Base-by-base conservation (phyloP, 495 filamentous ascomycete genomes). In the Elasticomyces elasticus region DNA sequence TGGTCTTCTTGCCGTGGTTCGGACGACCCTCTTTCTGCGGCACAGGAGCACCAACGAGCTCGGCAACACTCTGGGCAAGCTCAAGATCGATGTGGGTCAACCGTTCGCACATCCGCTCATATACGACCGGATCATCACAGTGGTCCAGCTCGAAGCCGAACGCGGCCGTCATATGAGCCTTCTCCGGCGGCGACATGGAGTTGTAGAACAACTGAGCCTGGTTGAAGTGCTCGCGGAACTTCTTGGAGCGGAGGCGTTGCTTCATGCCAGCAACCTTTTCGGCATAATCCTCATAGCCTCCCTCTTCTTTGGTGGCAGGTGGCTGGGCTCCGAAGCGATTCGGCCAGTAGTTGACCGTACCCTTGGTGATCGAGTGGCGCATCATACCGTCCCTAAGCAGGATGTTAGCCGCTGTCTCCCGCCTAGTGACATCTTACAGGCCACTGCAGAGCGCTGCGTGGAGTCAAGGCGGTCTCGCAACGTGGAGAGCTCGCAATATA, bases 341-440 rank as follows among this genome's bases (percentile, higher is more conserved):
- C 19, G 89, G 88, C 84, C 84, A 94, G 72, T 95, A 94, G 71
- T 91, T 94, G 58, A 89, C 81, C 0, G 73, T 81, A 52, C 88
- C 86, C 59, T 77, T 79, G 28, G 74, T 76, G 62, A 84, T 81
- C 22, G 71, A 67, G 69, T 81, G 74, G 5, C 80, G 76, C 62
- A 81, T 72, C n/a, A 73, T 72, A 9, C 86, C 85, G 50, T 89
- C 86, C 9, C 85, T 23, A 77, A 33, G 7, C 7, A 33, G 7
- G 30, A 15, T 7, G 30, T 33, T 15, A 33, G 30, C 30, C 7
- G 7, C 7, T 33, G 15, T 7, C 15, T 15, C 7, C 7, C 30
- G 30, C 7, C 30, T 7, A 33, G 30, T 7, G 15, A 15, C 15
- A 33, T 15, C 7, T 33, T 33, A 15, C 7, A 15, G 15, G 30